Percentiles rank a stretch among this genome's conserved stretches.
These are phyloP conservation scores for Pseudocercospora eumusae DNA, from an alignment of 2,329 filamentous ascomycete genomes.

Conservation along the genomic window DNA sequence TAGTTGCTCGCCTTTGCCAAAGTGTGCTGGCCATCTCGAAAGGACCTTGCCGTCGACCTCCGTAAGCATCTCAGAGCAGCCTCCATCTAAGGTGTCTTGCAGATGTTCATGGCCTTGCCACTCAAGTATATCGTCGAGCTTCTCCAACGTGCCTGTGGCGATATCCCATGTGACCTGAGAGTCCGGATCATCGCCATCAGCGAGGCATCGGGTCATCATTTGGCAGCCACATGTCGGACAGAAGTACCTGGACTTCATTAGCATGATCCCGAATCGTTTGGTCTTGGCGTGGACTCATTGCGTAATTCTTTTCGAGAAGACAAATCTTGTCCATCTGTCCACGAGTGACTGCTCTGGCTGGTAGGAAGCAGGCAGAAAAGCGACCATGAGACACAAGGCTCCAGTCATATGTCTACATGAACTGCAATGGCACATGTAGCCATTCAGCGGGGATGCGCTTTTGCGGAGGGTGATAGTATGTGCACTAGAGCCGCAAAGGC, in stretches of 20 bases:
- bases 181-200: slow-evolving; percentile 28
- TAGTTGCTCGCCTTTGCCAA: slow-evolving; percentile 24
- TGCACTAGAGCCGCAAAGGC: slow-evolving; percentile 42
- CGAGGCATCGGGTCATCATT: slow-evolving; percentile 28
- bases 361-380: slow-evolving; percentile 44
- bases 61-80: slow-evolving; percentile 41
- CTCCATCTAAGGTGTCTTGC: slow-evolving; percentile 43
- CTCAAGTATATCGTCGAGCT: slow-evolving; percentile 37
- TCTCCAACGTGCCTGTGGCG: slow-evolving; percentile 38
- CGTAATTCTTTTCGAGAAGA: slow-evolving; percentile 45
- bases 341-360: slow-evolving; percentile 34
- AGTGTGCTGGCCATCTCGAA: slow-evolving; percentile 33
- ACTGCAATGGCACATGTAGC: slow-evolving; percentile 55
- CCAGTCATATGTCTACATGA: slow-evolving; percentile 54
- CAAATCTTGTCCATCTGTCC: slow-evolving; percentile 46
- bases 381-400: slow-evolving; percentile 48
- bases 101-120: slow-evolving; percentile 39
- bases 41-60: slow-evolving; percentile 31
- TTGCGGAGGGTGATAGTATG: slow-evolving; percentile 42
- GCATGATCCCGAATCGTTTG: neutral
- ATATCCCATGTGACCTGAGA: slow-evolving; percentile 33
- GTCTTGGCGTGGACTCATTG: neutral
- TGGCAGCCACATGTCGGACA: slow-evolving; percentile 55
- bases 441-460: slow-evolving; percentile 41
- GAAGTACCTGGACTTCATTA: slow-evolving; percentile 44